phyloP scores from a whole-genome alignment of 1,284 basidiomycete genomes.

The Mycosarcoma maydis region DNA sequence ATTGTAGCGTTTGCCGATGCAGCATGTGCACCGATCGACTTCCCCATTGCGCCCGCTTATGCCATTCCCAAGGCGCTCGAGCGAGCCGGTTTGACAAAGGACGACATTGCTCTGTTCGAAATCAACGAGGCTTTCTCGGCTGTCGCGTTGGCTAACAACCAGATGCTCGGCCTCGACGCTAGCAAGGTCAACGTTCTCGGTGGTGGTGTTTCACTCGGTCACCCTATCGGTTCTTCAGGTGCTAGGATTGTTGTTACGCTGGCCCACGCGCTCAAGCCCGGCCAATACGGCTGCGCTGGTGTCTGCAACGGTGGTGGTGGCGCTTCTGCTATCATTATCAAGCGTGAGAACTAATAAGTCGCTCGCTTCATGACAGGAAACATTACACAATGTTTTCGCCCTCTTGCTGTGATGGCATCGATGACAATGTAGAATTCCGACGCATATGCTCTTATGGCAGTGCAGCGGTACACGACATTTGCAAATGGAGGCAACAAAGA shows the following conservation, averaged over 20 bases:
- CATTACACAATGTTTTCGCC: neutral
- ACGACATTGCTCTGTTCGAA: slow-evolving; percentile 92
- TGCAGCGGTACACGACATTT: too few relatives aligned
- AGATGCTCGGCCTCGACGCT: slow-evolving; percentile 71
- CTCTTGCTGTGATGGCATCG: too few relatives aligned
- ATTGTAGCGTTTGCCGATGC: slow-evolving; percentile 85
- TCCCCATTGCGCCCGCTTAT: slow-evolving; percentile 91
- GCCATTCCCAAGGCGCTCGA: slow-evolving; percentile 89
- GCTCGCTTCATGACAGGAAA: too few relatives aligned
- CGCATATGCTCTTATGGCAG: neutral
- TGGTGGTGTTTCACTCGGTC: slow-evolving; percentile 68
- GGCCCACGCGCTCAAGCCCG: slow-evolving; percentile 88
- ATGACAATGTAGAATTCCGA: neutral
- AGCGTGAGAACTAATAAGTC: slow-evolving; percentile 41
- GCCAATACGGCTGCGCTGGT: slow-evolving; percentile 94
- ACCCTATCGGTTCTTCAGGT: slow-evolving; percentile 91
- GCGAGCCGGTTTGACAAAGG: slow-evolving; percentile 81
- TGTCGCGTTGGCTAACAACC: slow-evolving; percentile 67
- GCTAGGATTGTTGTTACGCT: slow-evolving; percentile 94
- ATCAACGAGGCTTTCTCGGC: slow-evolving; percentile 78
- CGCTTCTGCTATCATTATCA: slow-evolving; percentile 58
- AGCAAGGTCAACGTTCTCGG: slow-evolving; percentile 92
- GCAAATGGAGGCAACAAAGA: too few relatives aligned
- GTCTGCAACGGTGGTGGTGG: slow-evolving; percentile 80
- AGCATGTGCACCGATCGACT: slow-evolving; percentile 95